Conservation (phyloP, 139 green algal genomes). For the Coelastrella sp. region DNA sequence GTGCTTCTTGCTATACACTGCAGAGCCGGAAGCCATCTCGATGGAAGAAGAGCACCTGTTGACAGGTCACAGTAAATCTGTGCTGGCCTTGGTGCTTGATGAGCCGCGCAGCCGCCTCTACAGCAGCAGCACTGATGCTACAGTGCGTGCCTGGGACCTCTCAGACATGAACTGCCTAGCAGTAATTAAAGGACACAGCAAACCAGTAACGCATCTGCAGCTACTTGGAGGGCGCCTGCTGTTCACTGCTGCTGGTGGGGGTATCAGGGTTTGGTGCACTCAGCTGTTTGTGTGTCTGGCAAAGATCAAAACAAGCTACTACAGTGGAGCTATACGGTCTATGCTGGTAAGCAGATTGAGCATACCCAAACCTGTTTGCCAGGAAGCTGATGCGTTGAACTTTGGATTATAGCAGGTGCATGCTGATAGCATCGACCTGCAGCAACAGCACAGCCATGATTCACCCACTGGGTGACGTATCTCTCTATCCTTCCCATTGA, state of each 20-base stretch:
- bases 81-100: conserved; percentile 70
- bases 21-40: conserved; percentile 35
- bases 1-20: neutral
- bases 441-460: too few species aligned
- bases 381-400: too few species aligned
- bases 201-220: conserved; percentile 77
- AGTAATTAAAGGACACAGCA: conserved; percentile 73
- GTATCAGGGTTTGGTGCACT: conserved; percentile 82
- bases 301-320: conserved; percentile 52
- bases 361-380: too few species aligned
- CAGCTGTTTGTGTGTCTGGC: conserved; percentile 57
- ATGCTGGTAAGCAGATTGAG: conserved; percentile 44
- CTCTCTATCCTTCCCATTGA: too few species aligned
- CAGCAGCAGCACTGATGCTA: conserved; percentile 70
- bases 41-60: conserved; percentile 71
- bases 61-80: conserved; percentile 75
- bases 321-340: conserved; percentile 60
- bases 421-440: too few species aligned
- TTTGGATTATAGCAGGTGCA: too few species aligned
- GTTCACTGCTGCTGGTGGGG: conserved; percentile 74
- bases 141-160: conserved; percentile 63
- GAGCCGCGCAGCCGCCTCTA: conserved; percentile 67
- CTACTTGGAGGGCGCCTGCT: conserved; percentile 62
- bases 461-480: too few species aligned
- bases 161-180: conserved; percentile 48